Evolutionary conservation across 345 rosid species (phyloP), one percentile per base, ranked within the genome.

Genomic region (Citrus unshiu): DNA sequence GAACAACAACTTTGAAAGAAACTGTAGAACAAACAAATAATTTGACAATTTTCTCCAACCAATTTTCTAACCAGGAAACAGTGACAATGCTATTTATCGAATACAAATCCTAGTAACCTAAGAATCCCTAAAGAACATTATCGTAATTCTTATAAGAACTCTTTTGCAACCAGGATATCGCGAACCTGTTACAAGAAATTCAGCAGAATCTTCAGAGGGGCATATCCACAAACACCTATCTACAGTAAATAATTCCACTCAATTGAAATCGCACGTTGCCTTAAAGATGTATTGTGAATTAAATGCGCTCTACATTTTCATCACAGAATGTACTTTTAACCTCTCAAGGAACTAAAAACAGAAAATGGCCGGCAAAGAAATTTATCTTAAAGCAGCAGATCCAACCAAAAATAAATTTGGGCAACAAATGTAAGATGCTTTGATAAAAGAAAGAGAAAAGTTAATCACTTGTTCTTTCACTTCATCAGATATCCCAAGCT

Each of bases 391-490:
- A 64, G 49, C 25, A 40, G 21, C 43, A 65, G 65, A 78, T 79
- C 74, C 58, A 72, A 76, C 78, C 4, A 78, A 35, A 64, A 68
- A 18, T 6, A 13, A 57, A 6, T 1, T 61, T 7, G 10, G 18
- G n/a, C 13, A n/a, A 59, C 46, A 21, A 63, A 40, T 22, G 3
- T 18, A 30, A 46, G 30, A 57, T n/a, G 22, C 3, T 51, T 7
- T 18, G 54, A 43, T 3, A 62, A 69, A 32, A 24, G 24, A 5
- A 3, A 18, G 34, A 34, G 32, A 43, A 34, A 49, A 70, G 56
- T 12, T 70, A 61, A 35, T 86, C 51, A 89, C 94, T 68, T 91
- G 92, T 70, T 91, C 94, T 78, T 81, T 85, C 24, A 89, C 91
- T 84, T 91, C 94, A 67, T 75, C 81, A 4, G 94, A 84, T 80